Evolutionary conservation across 2,329 filamentous ascomycete species (phyloP), one percentile per base, ranked within the genome.

Genomic region (Zopfia rhizophila): DNA sequence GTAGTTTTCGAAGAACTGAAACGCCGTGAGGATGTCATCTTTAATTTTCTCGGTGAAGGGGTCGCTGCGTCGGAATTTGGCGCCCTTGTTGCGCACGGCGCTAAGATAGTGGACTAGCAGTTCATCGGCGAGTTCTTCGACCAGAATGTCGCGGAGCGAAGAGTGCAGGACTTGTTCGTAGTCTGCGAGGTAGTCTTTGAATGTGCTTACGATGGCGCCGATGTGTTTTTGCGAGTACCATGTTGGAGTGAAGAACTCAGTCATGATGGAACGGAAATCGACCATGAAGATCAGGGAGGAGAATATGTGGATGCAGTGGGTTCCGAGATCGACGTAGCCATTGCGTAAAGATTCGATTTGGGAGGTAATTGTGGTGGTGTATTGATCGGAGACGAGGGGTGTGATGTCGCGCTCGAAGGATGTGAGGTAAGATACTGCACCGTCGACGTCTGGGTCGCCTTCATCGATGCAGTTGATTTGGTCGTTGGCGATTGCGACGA

Each of bases 381-480:
- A 97, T 50, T 86, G 84, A 16, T 89, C 84, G 36, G 90, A 88
- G 31, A 97, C 89, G 23, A 94, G 79, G 2, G 89, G 81, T 66
- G 90, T 88, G 66, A 95, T 88, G 64, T 94, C 90, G 59, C 87
- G 84, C 59, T 86, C 86, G 83, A 97, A 97, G 63, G 88, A 87
- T 3, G 90, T 87, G 37, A 97, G 82, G 75, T 97, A 97, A 21
- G 89, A 90, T 18, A 89, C 78, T 22, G 88, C 85, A 48, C 83
- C 84, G 40, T 86, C 53, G 14, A 46, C 37, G 19, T 68, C 84
- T 57, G 88, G 88, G 66, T 82, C 75, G 25, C 70, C 69, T 42
- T 97, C 95, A 70, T 97, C 94, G 64, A 99, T 96, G 72, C 91
- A 97, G 45, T 92, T 92, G 68, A 99, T 97, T 72, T 99, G 94